Evolutionary conservation across 2,329 filamentous ascomycete species (phyloP).

Genomic region (Dryadomyces sulphureus): DNA sequence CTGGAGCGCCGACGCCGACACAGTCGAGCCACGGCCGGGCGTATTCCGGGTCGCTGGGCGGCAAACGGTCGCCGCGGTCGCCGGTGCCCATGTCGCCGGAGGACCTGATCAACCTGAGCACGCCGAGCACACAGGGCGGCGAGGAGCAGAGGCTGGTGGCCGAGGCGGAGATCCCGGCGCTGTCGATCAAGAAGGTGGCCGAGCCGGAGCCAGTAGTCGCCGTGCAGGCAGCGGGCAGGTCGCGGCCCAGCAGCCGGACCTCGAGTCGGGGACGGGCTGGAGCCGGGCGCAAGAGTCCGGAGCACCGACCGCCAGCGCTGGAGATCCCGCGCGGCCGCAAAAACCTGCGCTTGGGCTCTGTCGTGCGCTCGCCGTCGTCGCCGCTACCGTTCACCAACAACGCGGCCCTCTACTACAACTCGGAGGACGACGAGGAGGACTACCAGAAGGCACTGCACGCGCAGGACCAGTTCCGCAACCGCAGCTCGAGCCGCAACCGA

Average conservation of each 20-base stretch:
- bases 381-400: conserved; percentile 60
- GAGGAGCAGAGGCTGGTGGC: conserved; percentile 1
- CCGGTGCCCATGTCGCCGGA: conserved; percentile 91
- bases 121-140: conserved; percentile 16
- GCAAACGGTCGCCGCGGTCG: conserved; percentile 77
- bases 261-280: conserved; percentile 29
- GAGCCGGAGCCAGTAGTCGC: conserved; percentile 11
- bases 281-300: conserved; percentile 26
- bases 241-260: conserved; percentile 26
- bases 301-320: conserved; percentile 26
- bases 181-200: conserved; percentile 2
- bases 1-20: conserved; percentile 15
- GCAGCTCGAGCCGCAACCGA: conserved; percentile 29
- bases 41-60: conserved; percentile 42
- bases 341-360: conserved; percentile 41
- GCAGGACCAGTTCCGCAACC: conserved; percentile 39
- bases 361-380: conserved; percentile 59
- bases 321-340: conserved; percentile 46
- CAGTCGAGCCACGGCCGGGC: conserved; percentile 38
- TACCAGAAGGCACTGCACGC: conserved; percentile 36
- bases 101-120: conserved; percentile 49
- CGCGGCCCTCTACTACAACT: conserved; percentile 35
- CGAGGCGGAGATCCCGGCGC: neutral
- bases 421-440: conserved; percentile 51
- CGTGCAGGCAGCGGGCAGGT: conserved; percentile 17